Evolutionary conservation across 768 basidiomycete genomes (phyloP), one percentile per base, ranked within the genome.

Genomic region (Boletellus ananas): DNA sequence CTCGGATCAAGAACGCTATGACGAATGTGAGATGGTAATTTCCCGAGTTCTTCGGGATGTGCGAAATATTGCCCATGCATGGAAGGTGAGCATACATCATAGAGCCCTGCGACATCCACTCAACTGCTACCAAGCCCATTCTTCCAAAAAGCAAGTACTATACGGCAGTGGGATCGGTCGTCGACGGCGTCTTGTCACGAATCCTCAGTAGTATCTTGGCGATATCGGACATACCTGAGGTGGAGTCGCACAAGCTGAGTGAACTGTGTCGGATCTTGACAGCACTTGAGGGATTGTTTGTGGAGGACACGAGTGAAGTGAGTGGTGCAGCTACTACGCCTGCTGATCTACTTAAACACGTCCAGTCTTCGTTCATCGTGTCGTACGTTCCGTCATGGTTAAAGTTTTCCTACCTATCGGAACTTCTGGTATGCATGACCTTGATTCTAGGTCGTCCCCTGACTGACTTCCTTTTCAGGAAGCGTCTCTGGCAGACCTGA

Each of bases 321-420:
- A 55, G 76, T 29, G 43, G 38, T 31, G 14, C 18, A 17, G 25
- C 36, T 17, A 44, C 31, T 25, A 39, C 40, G 12, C 18, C 16
- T n/a, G 9, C 42, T 55, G 29, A 56, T 47, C 17, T 20, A 8
- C 41, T 25, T 31, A 16, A 34, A 8, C 16, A n/a, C 39, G 38
- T 37, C 25, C 56, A 87, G 80, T 76, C 85, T 17, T 86, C 90
- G 0, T 83, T 87, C 42, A 83, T 91, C 7, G 87, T 86, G 1
- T 83, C 82, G 0, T 91, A 90, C 55, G 90, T 94, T n/a, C 87
- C 90, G 2, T 85, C 82, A 12, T 97, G 94, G 94, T 75, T 96
- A 58, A 95, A 95, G 67, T 95, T 90, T 67, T 92, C 88, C 17
- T 97, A 97, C 67, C 76, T 96, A 5, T 90, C 90, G 2, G 94